Evolutionary conservation across 2,329 filamentous ascomycete species (phyloP).

Genomic region (Coniochaeta sp.): DNA sequence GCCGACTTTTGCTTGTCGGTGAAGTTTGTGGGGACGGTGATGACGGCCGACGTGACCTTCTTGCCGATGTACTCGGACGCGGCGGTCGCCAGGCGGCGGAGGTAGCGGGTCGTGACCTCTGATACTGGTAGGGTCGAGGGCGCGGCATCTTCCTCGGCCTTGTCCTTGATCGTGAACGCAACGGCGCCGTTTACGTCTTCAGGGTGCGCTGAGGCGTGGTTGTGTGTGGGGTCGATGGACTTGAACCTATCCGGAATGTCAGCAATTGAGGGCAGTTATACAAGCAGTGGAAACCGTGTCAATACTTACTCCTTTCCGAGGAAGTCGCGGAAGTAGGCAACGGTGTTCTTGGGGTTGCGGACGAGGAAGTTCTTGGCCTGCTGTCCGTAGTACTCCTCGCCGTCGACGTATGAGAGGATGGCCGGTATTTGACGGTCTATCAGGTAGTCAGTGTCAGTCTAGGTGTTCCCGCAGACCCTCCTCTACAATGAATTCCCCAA

Average conservation of each 20-base stretch:
- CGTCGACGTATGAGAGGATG: conserved; percentile 87
- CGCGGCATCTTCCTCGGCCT: conserved; percentile 49
- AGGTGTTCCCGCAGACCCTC: too few relatives aligned
- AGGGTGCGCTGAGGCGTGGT: conserved; percentile 88
- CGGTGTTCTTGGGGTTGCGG: conserved; percentile 86
- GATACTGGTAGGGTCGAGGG: conserved; percentile 66
- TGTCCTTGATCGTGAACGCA: conserved; percentile 79
- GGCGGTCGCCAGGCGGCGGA: conserved; percentile 72
- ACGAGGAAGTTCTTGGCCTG: conserved; percentile 93
- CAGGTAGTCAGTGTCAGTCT: neutral
- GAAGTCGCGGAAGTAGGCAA: conserved; percentile 94
- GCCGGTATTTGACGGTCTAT: conserved; percentile 94
- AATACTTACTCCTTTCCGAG: conserved; percentile 76
- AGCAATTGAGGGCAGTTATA: neutral
- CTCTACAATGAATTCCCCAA: too few relatives aligned
- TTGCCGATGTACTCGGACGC: conserved; percentile 91
- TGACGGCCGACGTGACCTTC: conserved; percentile 87
- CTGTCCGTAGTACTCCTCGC: conserved; percentile 92
- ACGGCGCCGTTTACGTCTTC: conserved; percentile 64
- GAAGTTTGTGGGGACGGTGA: conserved; percentile 93
- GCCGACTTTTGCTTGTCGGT: conserved; percentile 78
- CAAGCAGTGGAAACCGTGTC: neutral
- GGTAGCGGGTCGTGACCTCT: conserved; percentile 77
- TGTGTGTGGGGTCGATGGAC: conserved; percentile 91
- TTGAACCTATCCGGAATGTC: conserved; percentile 58